Conservation (phyloP, 2,329 filamentous ascomycete genomes). For the Penicillium sp. region DNA sequence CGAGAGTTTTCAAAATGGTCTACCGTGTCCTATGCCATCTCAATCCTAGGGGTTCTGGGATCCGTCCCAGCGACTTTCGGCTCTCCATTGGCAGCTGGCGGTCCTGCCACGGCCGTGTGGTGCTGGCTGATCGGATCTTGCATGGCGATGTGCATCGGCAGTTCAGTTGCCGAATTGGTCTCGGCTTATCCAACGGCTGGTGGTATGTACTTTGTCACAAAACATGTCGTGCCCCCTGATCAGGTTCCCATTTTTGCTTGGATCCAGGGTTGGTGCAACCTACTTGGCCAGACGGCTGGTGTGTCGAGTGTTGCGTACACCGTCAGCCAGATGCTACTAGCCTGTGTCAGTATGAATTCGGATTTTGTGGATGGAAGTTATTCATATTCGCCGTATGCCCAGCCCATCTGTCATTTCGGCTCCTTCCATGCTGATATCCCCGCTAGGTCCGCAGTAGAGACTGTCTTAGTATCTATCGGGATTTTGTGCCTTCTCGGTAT, state of each 20-base stretch:
- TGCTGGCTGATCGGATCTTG: conserved; percentile 67
- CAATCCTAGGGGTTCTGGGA: conserved; percentile 67
- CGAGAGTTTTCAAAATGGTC: conserved; percentile 70
- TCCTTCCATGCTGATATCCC: conserved; percentile 12
- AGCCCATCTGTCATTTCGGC: neutral
- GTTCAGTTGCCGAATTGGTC: conserved; percentile 68
- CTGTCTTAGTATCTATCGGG: conserved; percentile 61
- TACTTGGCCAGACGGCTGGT: conserved; percentile 66
- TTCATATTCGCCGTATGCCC: conserved; percentile 60
- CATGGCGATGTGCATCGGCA: conserved; percentile 68
- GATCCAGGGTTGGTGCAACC: conserved; percentile 71
- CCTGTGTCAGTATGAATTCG: conserved; percentile 66
- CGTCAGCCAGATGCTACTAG: conserved; percentile 67
- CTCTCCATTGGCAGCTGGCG: conserved; percentile 61
- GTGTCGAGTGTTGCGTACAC: conserved; percentile 67
- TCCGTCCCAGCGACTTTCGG: conserved; percentile 68
- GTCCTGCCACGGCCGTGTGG: conserved; percentile 68
- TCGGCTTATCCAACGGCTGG: conserved; percentile 70
- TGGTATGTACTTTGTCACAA: conserved; percentile 71
- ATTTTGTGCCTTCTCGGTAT: conserved; percentile 60
- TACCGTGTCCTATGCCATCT: conserved; percentile 68
- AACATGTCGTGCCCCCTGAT: conserved; percentile 64
- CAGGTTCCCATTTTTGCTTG: conserved; percentile 67
- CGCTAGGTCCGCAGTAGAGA: conserved; percentile 60
- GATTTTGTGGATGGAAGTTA: conserved; percentile 55